Evolutionary conservation across 148 eudicot genomes (phyloP).

Genomic region (Rhododendron vialii): DNA sequence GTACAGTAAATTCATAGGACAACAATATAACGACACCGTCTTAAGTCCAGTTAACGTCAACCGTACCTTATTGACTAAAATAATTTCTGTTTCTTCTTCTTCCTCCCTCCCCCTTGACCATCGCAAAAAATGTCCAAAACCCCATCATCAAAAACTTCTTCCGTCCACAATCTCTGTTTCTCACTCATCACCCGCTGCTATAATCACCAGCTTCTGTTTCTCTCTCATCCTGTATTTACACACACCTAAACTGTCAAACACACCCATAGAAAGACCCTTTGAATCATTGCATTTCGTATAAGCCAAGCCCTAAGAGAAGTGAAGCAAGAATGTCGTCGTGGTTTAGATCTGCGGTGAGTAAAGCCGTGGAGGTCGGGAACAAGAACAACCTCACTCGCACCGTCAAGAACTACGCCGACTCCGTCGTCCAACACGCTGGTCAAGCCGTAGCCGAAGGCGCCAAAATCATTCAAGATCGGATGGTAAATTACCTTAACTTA

Average conservation of each 20-base stretch:
- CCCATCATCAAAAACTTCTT: not conserved
- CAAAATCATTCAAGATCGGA: conserved; percentile 76
- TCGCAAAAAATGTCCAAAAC: not conserved
- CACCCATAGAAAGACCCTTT: not conserved
- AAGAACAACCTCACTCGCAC: conserved; percentile 79
- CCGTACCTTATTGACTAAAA: not conserved
- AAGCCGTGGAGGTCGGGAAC: conserved; percentile 90
- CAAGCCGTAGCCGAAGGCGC: conserved; percentile 94
- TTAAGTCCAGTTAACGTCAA: not conserved
- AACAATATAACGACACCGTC: no score
- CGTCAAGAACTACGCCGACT: conserved; percentile 75
- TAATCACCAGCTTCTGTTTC: not conserved
- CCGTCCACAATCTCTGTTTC: not conserved
- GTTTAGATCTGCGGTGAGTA: conserved; percentile 75
- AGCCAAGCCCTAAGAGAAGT: not conserved
- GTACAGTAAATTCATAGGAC: no score
- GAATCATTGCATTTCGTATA: not conserved
- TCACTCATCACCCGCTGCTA: not conserved
- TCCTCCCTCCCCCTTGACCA: not conserved
- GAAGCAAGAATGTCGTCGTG: conserved; percentile 68
- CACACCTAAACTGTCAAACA: not conserved
- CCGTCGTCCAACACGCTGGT: conserved; percentile 90
- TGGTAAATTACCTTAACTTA: conserved; percentile 31
- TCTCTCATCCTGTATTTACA: not conserved
- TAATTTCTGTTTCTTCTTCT: not conserved